These are phyloP conservation scores for Gnaphalium uliginosum DNA, from an alignment of 129 eudicot genomes.

Conservation along the genomic window DNA sequence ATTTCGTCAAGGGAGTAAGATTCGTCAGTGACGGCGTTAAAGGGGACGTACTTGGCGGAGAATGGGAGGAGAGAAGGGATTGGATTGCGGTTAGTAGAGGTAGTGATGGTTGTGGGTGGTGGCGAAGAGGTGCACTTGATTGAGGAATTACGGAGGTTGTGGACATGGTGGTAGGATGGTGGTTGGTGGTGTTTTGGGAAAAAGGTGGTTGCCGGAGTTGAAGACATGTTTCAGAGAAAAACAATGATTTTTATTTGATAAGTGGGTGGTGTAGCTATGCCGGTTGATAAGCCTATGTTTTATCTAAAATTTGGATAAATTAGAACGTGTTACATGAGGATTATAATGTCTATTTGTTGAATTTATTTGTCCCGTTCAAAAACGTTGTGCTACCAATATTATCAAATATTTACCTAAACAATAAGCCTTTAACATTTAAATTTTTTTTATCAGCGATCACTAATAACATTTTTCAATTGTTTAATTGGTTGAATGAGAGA, in stretches of 20 bases:
- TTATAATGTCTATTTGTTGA: too few relatives aligned
- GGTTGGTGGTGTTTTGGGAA: not conserved
- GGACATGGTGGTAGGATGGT: too few relatives aligned
- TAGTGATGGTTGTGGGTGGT: not conserved
- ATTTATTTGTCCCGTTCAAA: too few relatives aligned
- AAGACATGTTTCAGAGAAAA: not conserved
- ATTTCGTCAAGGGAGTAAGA: constrained; percentile 62
- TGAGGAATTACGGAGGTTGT: not conserved
- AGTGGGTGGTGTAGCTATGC: not conserved
- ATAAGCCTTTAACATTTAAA: too few relatives aligned
- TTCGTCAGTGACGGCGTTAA: constrained; percentile 42
- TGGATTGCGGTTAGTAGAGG: too few relatives aligned
- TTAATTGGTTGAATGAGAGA: too few relatives aligned
- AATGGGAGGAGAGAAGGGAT: constrained; percentile 11
- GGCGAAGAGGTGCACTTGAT: not conserved
- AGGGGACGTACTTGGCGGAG: constrained; percentile 64
- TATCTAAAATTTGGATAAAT: not conserved
- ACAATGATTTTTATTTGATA: too few relatives aligned
- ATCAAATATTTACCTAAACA: too few relatives aligned
- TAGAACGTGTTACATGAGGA: too few relatives aligned
- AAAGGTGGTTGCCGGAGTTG: not conserved
- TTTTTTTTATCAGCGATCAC: too few relatives aligned
- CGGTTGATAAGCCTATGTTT: not conserved
- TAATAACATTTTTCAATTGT: too few relatives aligned
- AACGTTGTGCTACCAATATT: too few relatives aligned